These are phyloP conservation scores for Cryptosporidium baileyi DNA, from an alignment of 169 alveolate species.

Conservation along the genomic window DNA sequence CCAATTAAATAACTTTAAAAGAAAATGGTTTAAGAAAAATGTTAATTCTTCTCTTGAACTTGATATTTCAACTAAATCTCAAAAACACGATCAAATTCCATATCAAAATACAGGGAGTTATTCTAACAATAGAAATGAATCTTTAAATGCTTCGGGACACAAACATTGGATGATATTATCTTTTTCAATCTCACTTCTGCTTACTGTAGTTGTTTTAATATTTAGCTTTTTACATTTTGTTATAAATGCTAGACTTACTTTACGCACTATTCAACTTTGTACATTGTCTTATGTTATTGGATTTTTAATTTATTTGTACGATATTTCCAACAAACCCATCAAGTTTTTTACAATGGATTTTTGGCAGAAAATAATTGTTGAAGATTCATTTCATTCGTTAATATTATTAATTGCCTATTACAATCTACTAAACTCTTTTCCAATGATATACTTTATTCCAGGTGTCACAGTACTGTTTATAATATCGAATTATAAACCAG, in stretches of 20 bases:
- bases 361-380: conserved; percentile 43
- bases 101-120: background rate
- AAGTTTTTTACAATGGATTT: conserved; percentile 9
- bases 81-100: background rate
- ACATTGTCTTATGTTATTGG: conserved; percentile 7
- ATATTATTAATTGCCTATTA: conserved; percentile 21
- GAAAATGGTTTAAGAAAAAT: conserved; percentile 65
- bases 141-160: background rate
- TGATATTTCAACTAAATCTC: background rate
- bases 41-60: conserved; percentile 21
- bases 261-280: background rate
- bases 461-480: conserved; percentile 30
- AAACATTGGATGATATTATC: conserved; percentile 25
- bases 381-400: conserved; percentile 46
- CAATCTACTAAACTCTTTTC: conserved; percentile 11
- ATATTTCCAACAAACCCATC: conserved; percentile 38
- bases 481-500: background rate
- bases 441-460: conserved; percentile 39
- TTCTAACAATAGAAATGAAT: background rate
- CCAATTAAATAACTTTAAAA: conserved; percentile 16
- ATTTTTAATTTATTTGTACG: conserved; percentile 29
- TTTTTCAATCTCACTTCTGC: conserved; percentile 1
- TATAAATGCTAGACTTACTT: background rate
- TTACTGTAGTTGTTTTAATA: background rate
- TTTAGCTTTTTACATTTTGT: background rate